phyloP scores from a whole-genome alignment of 202 grass and related monocot genomes.

The Brachypodium distachyon region DNA sequence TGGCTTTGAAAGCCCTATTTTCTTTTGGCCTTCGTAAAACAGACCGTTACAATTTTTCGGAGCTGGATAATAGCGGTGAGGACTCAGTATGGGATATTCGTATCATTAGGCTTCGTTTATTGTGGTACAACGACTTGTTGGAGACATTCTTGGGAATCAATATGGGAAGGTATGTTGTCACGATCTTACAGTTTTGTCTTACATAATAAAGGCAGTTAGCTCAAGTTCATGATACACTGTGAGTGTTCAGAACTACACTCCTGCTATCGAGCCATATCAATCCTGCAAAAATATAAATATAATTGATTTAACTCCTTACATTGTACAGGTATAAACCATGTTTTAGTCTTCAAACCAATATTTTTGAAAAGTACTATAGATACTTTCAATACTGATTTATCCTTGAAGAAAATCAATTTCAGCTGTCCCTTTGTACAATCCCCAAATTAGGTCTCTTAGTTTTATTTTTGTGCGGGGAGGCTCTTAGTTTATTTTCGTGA shows the following conservation, averaged over 20 bases:
- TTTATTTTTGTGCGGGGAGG: background rate
- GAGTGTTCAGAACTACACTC: slow-evolving; percentile 15
- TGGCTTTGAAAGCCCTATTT: slow-evolving; percentile 62
- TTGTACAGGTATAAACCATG: background rate
- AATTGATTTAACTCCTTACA: background rate
- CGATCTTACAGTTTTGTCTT: slow-evolving; percentile 21
- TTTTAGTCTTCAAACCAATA: background rate
- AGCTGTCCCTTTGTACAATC: background rate
- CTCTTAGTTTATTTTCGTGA: slow-evolving; percentile 1
- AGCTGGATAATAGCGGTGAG: slow-evolving; percentile 29
- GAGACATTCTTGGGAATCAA: slow-evolving; percentile 97
- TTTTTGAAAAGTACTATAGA: background rate
- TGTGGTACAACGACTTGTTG: slow-evolving; percentile 67
- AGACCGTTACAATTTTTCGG: slow-evolving; percentile 56
- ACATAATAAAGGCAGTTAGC: background rate
- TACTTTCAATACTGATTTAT: slow-evolving; percentile 5
- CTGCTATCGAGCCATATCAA: slow-evolving; percentile 2
- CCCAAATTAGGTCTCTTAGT: slow-evolving; percentile 4
- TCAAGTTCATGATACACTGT: background rate
- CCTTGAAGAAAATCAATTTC: background rate
- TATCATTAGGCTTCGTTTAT: slow-evolving; percentile 65
- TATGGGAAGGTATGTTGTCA: slow-evolving; percentile 76
- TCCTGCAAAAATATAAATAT: slow-evolving; percentile 1
- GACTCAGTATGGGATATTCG: slow-evolving; percentile 49
- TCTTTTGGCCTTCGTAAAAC: slow-evolving; percentile 75